Evolutionary conservation across 257 asterid genomes (phyloP).

Genomic region (Plectranthus barbatus): DNA sequence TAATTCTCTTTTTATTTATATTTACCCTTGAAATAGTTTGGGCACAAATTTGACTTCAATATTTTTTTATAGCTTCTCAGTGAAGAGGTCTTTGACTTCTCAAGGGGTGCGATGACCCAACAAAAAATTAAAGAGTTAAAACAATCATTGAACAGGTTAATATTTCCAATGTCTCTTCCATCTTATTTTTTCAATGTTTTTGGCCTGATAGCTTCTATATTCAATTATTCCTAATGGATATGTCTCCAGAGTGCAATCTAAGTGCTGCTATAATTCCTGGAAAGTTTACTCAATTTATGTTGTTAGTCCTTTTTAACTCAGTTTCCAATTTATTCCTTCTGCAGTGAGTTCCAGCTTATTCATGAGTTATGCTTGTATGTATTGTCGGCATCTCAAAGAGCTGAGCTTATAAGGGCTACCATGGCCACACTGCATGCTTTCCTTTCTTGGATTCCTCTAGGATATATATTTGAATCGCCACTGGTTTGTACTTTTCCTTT

Average conservation of each 20-base stretch:
- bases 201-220: too few relatives aligned
- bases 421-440: slow-evolving; percentile 92
- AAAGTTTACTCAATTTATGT: not conserved
- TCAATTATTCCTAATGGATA: not conserved
- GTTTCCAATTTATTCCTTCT: slow-evolving; percentile 7
- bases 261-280: not conserved
- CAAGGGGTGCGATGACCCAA: slow-evolving; percentile 99
- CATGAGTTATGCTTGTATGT: slow-evolving; percentile 92
- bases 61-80: slow-evolving; percentile 81
- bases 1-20: slow-evolving; percentile 16
- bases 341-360: slow-evolving; percentile 94
- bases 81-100: slow-evolving; percentile 98
- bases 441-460: slow-evolving; percentile 97
- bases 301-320: not conserved
- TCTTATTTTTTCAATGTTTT: too few relatives aligned
- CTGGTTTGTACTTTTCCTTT: slow-evolving; percentile 55
- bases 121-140: slow-evolving; percentile 95
- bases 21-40: not conserved
- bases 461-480: slow-evolving; percentile 94
- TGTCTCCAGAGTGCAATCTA: not conserved
- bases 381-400: slow-evolving; percentile 85
- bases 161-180: not conserved
- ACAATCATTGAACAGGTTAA: slow-evolving; percentile 82
- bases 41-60: slow-evolving; percentile 12
- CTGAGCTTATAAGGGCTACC: slow-evolving; percentile 93